Evolutionary conservation across 768 basidiomycete species (phyloP).

Genomic region (Trametes elegans): DNA sequence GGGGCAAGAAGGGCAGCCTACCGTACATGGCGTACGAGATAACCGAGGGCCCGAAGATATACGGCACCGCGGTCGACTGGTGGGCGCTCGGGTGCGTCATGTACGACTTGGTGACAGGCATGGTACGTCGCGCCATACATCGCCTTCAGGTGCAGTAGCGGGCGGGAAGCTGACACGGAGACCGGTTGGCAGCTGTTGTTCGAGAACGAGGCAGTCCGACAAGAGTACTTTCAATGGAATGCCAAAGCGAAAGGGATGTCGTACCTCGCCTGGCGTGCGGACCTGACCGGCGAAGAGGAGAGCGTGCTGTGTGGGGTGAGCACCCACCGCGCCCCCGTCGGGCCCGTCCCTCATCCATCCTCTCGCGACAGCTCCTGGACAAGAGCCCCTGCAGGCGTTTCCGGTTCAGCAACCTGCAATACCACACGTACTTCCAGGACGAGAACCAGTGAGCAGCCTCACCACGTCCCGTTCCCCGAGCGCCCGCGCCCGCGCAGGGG

Average conservation of each 20-base stretch:
- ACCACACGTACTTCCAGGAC: constrained; percentile 23
- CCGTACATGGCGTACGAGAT: constrained; percentile 30
- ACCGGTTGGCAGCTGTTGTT: constrained; percentile 15
- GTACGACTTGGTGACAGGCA: constrained; percentile 29
- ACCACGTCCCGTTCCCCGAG: not conserved
- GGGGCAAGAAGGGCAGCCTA: constrained; percentile 21
- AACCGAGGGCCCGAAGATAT: constrained; percentile 13
- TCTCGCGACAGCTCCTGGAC: constrained; percentile 12
- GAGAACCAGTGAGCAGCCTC: constrained; percentile 18
- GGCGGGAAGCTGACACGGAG: too few species aligned
- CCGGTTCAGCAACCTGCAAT: constrained; percentile 14
- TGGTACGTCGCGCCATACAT: constrained; percentile 23
- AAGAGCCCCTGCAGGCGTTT: constrained; percentile 13
- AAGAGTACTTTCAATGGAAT: constrained; percentile 21
- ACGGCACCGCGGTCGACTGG: constrained; percentile 31
- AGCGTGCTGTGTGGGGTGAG: constrained; percentile 21
- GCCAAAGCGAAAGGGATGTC: constrained; percentile 9
- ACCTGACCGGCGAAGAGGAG: constrained; percentile 16
- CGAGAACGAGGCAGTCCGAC: not conserved
- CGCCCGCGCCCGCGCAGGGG: too few species aligned
- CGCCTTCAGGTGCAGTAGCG: not conserved
- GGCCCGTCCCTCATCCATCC: not conserved
- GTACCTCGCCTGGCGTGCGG: constrained; percentile 9
- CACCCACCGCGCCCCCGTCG: not conserved
- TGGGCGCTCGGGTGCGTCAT: constrained; percentile 28